Percentiles rank a stretch among this genome's conserved stretches.
These are phyloP conservation scores for Fusarium longipes DNA, from an alignment of 2,329 filamentous ascomycete genomes.

Conservation along the genomic window DNA sequence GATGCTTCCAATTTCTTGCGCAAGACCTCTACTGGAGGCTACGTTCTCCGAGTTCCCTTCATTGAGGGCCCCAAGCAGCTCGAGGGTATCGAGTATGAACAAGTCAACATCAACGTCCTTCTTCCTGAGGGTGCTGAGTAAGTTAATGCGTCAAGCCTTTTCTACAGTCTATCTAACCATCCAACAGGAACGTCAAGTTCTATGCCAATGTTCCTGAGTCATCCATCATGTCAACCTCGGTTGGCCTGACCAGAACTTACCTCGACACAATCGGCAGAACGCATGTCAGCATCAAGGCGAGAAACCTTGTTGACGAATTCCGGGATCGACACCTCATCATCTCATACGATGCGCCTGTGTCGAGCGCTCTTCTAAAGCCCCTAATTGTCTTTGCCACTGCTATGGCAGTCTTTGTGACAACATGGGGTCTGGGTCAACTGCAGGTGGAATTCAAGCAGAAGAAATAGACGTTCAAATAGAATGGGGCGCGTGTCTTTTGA, in stretches of 20 bases:
- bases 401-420: conserved; percentile 77
- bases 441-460: conserved; percentile 79
- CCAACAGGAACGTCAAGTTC: conserved; percentile 80
- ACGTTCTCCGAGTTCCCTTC: conserved; percentile 90
- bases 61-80: conserved; percentile 88
- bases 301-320: conserved; percentile 91
- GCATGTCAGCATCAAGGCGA: conserved; percentile 79
- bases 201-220: conserved; percentile 75
- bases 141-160: conserved; percentile 51
- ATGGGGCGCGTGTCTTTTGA: conserved; percentile 13
- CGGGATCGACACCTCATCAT: conserved; percentile 86
- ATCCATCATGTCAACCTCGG: conserved; percentile 67
- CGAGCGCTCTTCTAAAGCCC: conserved; percentile 85
- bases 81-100: conserved; percentile 88
- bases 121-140: conserved; percentile 91
- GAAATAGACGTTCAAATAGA: conserved; percentile 46
- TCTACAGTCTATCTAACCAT: conserved; percentile 48
- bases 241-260: conserved; percentile 83
- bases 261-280: conserved; percentile 94
- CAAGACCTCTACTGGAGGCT: conserved; percentile 73
- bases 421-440: conserved; percentile 80
- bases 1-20: conserved; percentile 82
- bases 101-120: conserved; percentile 82
- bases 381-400: conserved; percentile 80
- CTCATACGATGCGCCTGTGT: conserved; percentile 84